Evolutionary conservation across 1,284 basidiomycete genomes (phyloP).

Genomic region (Polyporus tsugae): DNA sequence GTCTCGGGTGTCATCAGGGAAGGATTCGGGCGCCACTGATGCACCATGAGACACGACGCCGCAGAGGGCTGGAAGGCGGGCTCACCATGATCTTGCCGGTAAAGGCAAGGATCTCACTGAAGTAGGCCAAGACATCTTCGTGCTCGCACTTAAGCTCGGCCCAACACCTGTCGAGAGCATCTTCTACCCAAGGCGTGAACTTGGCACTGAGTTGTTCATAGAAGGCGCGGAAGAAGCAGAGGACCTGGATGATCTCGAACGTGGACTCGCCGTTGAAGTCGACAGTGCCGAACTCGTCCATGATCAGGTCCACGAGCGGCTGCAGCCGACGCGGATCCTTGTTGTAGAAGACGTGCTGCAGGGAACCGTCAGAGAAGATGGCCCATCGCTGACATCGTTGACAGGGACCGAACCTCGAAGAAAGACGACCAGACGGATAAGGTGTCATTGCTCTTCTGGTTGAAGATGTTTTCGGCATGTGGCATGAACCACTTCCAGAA

Average conservation of each 20-base stretch:
- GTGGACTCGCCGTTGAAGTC: slow-evolving; percentile 83
- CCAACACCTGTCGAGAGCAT: slow-evolving; percentile 76
- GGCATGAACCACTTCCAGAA: slow-evolving; percentile 88
- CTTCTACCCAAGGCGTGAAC: slow-evolving; percentile 80
- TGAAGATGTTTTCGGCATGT: slow-evolving; percentile 73
- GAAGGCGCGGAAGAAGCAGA: slow-evolving; percentile 69
- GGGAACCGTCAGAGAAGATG: slow-evolving; percentile 12
- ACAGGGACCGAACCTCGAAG: slow-evolving; percentile 58
- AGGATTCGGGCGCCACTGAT: slow-evolving; percentile 68
- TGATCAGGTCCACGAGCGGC: slow-evolving; percentile 79
- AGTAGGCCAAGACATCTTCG: slow-evolving; percentile 80
- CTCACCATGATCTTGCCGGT: slow-evolving; percentile 77
- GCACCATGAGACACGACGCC: neutral
- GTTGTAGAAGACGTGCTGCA: slow-evolving; percentile 76
- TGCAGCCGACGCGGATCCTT: slow-evolving; percentile 88
- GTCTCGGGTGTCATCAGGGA: slow-evolving; percentile 74
- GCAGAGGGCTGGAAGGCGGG: neutral
- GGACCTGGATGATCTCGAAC: slow-evolving; percentile 72
- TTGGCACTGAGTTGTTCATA: slow-evolving; percentile 82
- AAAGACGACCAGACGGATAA: slow-evolving; percentile 75
- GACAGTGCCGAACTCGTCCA: slow-evolving; percentile 65
- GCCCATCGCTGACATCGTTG: slow-evolving; percentile 1
- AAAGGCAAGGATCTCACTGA: slow-evolving; percentile 79
- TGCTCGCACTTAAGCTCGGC: slow-evolving; percentile 77
- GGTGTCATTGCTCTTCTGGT: slow-evolving; percentile 71